Conservation (phyloP, 129 eudicot species). For the Lactuca saligna region DNA sequence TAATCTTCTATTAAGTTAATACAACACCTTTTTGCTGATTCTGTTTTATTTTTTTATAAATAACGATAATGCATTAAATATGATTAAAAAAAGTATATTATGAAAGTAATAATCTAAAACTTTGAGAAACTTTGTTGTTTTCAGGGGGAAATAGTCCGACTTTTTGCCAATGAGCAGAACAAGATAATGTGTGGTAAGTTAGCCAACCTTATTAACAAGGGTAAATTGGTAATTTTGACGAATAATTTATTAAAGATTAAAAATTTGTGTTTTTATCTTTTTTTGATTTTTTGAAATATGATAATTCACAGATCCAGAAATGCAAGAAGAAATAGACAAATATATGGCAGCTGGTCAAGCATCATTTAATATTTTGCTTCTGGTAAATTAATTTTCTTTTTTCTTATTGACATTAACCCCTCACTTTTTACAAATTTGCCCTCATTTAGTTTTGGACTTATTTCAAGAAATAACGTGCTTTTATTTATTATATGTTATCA, state of each 20-base stretch:
- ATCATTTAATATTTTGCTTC: constrained; percentile 51
- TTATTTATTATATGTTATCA: no score
- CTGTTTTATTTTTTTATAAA: no score
- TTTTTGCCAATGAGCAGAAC: constrained; percentile 86
- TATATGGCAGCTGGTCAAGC: constrained; percentile 68
- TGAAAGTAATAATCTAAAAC: neutral
- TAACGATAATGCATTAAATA: no score
- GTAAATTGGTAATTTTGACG: neutral
- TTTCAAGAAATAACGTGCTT: neutral
- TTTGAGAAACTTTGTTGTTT: constrained; percentile 7
- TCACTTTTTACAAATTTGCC: neutral
- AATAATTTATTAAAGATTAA: neutral
- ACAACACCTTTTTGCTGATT: no score
- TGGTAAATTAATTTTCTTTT: constrained; percentile 46
- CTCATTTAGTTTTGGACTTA: neutral
- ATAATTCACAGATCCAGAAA: constrained; percentile 71
- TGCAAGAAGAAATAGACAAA: constrained; percentile 81
- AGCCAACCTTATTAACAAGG: neutral
- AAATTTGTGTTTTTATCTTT: constrained; percentile 3
- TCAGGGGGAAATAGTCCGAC: constrained; percentile 79
- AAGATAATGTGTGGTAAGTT: constrained; percentile 91
- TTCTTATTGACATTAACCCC: neutral
- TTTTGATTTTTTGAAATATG: constrained; percentile 12
- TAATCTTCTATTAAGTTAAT: no score
- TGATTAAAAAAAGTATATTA: neutral